These are phyloP conservation scores for Xylariaceae sp. DNA, from an alignment of 2,329 filamentous ascomycete genomes.

Conservation along the genomic window DNA sequence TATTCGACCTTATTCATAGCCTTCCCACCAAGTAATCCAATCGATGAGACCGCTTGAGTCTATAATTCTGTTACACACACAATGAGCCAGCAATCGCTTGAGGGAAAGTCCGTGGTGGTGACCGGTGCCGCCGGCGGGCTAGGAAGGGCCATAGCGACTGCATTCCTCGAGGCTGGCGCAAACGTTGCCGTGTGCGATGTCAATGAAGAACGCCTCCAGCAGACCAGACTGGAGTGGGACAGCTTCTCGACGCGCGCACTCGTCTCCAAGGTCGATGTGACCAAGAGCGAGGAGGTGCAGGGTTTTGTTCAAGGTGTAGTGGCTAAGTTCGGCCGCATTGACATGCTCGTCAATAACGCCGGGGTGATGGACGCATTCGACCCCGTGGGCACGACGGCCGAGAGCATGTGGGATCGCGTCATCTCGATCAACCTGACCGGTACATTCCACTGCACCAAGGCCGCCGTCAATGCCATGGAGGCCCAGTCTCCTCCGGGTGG, in stretches of 20 bases:
- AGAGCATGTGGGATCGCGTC: conserved; percentile 47
- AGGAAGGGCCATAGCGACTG: conserved; percentile 28
- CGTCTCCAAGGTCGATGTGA: conserved; percentile 26
- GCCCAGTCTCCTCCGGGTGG: conserved; percentile 27
- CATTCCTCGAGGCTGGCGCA: conserved; percentile 29
- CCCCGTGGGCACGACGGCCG: conserved; percentile 42
- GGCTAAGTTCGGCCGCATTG: conserved; percentile 39
- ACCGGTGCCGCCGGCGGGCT: conserved; percentile 31
- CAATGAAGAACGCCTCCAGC: conserved; percentile 22
- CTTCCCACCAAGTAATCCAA: too few species aligned
- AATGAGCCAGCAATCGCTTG: conserved; percentile 2
- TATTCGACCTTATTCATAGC: too few species aligned
- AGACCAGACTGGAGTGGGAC: conserved; percentile 11
- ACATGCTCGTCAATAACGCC: conserved; percentile 57
- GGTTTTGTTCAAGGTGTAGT: conserved; percentile 20
- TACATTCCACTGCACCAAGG: conserved; percentile 46
- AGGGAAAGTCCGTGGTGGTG: conserved; percentile 21
- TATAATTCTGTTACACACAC: too few species aligned
- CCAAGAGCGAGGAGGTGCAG: conserved; percentile 26
- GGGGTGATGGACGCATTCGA: conserved; percentile 55
- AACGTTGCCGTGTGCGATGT: conserved; percentile 32
- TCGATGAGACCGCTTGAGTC: too few species aligned
- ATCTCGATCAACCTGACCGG: conserved; percentile 55
- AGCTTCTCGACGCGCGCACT: conserved; percentile 9
- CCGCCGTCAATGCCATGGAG: conserved; percentile 45